Evolutionary conservation across 805 yeast species (phyloP), one percentile per base, ranked within the genome.

Genomic region (Kluyveromyces starmeri): DNA sequence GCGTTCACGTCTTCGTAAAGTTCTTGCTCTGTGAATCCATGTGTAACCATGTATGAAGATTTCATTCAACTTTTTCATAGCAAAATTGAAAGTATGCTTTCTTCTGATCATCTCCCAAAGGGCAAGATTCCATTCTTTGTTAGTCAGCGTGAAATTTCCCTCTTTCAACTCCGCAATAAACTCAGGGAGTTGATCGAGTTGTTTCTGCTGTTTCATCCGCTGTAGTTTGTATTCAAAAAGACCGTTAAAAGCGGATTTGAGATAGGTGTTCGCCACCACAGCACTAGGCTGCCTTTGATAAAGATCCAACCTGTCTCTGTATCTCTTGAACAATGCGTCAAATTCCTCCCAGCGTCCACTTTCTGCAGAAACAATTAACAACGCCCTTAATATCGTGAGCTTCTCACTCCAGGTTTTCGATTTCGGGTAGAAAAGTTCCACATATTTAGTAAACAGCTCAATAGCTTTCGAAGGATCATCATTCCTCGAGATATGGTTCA

Each of bases 21-120:
- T 38, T 37, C 59, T 47, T 18, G 34, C 39, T 31, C 51, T 55
- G 36, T 50, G 58, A 19, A 39, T 57, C 44, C 47, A 42, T 23
- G 51, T 55, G 28, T 41, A 55, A 5, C 69, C 69, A 38, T 62
- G 63, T 32, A 64, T 56, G n/a, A 64, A 40, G 20, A 44, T 54
- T 6, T 43, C 43, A 33, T 64, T 58, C 14, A 54, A 47, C 9
- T 56, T 35, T 6, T 41, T 39, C 34, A 63, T 20, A 3, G 58
- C 65, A 15, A 39, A 27, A 13, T 51, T 49, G 12, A 64, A 45
- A 0, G 64, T 61, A 4, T 42, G 25, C 5, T 40, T 28, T 26
- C 56, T 47, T 10, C 41, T 38, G 7, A 60, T 36, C 37, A 63
- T 34, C 14, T 48, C 49, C 15, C 43, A 35, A 3, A 55, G 44